Conservation (phyloP, 306 rosid genomes). For the Vigna mungo region DNA sequence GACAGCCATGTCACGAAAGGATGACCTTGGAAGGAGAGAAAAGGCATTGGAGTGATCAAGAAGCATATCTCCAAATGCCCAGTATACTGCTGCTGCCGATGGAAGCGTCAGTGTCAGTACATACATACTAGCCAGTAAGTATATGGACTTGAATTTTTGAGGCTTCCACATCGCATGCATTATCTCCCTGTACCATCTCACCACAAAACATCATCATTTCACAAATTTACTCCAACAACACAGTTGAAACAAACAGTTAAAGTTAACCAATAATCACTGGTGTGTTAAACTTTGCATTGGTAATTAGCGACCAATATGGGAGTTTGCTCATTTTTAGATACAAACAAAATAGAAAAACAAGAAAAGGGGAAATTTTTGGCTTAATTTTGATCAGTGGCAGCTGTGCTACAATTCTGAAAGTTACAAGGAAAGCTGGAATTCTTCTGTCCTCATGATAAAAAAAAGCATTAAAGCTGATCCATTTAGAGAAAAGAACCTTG, state of each 20-base stretch:
- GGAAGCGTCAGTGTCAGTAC: constrained; percentile 86
- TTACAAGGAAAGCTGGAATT: constrained; percentile 9
- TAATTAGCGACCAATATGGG: neutral
- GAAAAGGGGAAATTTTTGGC: neutral
- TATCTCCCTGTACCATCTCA: constrained; percentile 63
- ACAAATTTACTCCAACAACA: neutral
- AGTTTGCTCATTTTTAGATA: neutral
- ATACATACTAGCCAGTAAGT: constrained; percentile 70
- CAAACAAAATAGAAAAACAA: neutral
- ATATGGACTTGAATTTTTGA: constrained; percentile 77
- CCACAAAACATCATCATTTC: neutral
- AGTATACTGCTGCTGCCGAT: constrained; percentile 80
- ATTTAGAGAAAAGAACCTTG: constrained; percentile 6
- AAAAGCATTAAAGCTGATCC: constrained; percentile 10
- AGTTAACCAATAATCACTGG: too few species aligned
- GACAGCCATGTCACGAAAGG: constrained; percentile 80
- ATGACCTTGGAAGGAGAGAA: constrained; percentile 74
- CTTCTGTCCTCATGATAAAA: constrained; percentile 19
- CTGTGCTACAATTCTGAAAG: neutral
- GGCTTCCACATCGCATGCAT: constrained; percentile 96
- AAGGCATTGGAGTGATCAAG: constrained; percentile 85
- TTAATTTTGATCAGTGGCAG: neutral
- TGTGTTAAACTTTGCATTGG: neutral
- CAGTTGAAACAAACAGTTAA: neutral
- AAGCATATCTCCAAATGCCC: constrained; percentile 91